Base-by-base conservation (phyloP, 2,329 filamentous ascomycete species). In the Torrubiella hemipterigena region DNA sequence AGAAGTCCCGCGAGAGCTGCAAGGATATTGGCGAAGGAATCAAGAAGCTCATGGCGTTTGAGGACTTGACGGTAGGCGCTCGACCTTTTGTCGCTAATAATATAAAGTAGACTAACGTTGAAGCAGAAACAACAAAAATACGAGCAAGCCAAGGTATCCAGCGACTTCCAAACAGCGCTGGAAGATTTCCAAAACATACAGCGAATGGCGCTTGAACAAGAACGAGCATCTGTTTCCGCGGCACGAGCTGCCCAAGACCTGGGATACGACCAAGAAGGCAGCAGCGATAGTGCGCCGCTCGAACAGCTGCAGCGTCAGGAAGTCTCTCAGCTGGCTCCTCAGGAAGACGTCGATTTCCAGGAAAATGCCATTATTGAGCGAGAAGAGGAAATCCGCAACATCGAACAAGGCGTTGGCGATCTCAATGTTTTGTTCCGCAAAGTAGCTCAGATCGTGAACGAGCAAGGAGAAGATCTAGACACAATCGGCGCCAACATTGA, bases 321-420 rank as follows among this genome's bases (percentile, higher is more conserved):
- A 46, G 77, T 87, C 43, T 65, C 81, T 10, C 82, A 84, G 34
- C 68, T 96, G 7, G 91, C 87, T 2, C 73, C 84, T 17, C 91
- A 98, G 54, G 80, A 85, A 45, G 93, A 98, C 50, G 91, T 98
- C 26, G 89, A 98, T 52, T 98, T 95, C 61, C 91, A 98, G 51
- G 91, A 98, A 45, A 78, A 81, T 12, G 66, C 98, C 36, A 98
- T 98, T 50, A 79, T 93, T 38, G 89, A 98, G 65, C 86, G 93
- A 32, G 91, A 98, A 56, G 77, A 85, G 35, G 91, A 98, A 62
- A 98, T 98, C 43, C 79, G 87, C 39, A 93, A 93, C 52, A 98
- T 98, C 47, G 91, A 96, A 61, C 87, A 95, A 56, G 86, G 83
- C 33, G 91, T 98, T 6, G 82, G 82, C 33, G 91, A 98, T 49